Evolutionary conservation across 2,329 filamentous ascomycete genomes (phyloP), one percentile per base, ranked within the genome.

Genomic region (Cercospora sojina): DNA sequence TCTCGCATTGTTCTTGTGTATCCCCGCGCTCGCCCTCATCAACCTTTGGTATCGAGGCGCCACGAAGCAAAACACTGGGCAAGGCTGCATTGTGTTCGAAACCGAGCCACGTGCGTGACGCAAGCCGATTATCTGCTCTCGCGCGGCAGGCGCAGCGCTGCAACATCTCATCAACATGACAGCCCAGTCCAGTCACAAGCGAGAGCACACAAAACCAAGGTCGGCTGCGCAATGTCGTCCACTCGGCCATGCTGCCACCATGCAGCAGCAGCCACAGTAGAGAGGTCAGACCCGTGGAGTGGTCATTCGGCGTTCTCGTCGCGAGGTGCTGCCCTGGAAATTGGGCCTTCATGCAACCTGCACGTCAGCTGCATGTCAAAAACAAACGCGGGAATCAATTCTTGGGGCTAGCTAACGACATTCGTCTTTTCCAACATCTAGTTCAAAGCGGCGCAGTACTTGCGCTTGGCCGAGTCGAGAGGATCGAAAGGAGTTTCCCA

Each of bases 401-500:
- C 20, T 43, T 49, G 38, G 35, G 35, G 38, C 53, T 51, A 59
- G 41, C 53, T 51, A 27, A 56, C 51, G 29, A 32, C 25, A 27
- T 29, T n/a, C 23, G 18, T 69, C 65, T 60, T 70, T 64, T 66
- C 67, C 66, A 23, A 53, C 60, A 59, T 59, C 61, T 79, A 93
- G 91, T 92, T 88, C 81, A 86, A 84, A 80, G 84, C 95, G 74
- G 93, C 95, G 72, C 91, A 91, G 80, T 97, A 97, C 81, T 92
- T 97, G 79, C 91, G 94, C 75, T 85, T 94, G 75, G 93, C 95
- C 41, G 95, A 98, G 81, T 85, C 91, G 75, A 91, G 89, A 77
- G 94, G 94, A 59, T 91, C 89, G 80, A 97, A 96, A 83, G 93
- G 88, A 64, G 83, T 98, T 70, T 95, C 95, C 69, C 97, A 98